Evolutionary conservation across 2,329 filamentous ascomycete species (phyloP).

Genomic region (Arthrobotrys megalospora): DNA sequence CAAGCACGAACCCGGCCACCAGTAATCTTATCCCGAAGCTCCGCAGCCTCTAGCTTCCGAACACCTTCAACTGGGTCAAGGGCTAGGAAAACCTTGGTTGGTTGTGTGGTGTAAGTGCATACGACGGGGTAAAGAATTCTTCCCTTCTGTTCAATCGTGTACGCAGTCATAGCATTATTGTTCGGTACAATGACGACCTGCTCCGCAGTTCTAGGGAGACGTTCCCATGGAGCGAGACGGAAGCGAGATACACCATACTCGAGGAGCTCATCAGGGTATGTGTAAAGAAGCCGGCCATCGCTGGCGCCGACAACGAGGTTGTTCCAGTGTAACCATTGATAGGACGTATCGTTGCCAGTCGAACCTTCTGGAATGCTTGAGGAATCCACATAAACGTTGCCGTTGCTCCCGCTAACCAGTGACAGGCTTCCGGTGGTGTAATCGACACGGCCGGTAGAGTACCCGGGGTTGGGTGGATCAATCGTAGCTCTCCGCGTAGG

Average conservation of each 20-base stretch:
- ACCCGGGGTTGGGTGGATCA: constrained; percentile 21
- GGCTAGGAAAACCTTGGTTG: constrained; percentile 44
- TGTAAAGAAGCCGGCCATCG: constrained; percentile 47
- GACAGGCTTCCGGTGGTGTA: constrained; percentile 8
- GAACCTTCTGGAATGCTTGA: constrained; percentile 10
- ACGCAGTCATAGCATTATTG: constrained; percentile 41
- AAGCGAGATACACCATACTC: constrained; percentile 41
- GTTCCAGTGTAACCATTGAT: constrained; percentile 49
- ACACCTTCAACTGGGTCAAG: constrained; percentile 38
- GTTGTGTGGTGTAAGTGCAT: constrained; percentile 49
- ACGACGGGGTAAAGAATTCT: constrained; percentile 39
- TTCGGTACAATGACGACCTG: constrained; percentile 44
- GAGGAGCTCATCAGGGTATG: constrained; percentile 42
- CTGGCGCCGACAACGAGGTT: constrained; percentile 41
- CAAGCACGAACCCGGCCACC: constrained; percentile 45
- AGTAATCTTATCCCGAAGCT: constrained; percentile 42
- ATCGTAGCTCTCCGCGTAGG: constrained; percentile 32
- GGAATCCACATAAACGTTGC: constrained; percentile 55
- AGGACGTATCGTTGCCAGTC: constrained; percentile 47
- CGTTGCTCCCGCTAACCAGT: constrained; percentile 43
- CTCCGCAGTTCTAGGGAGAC: constrained; percentile 30
- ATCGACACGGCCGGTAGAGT: constrained; percentile 38
- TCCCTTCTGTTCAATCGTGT: constrained; percentile 22
- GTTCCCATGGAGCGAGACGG: constrained; percentile 41
- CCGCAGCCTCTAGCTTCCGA: constrained; percentile 31